Evolutionary conservation across 306 rosid species (phyloP).

Genomic region (Adenanthera pavonina): DNA sequence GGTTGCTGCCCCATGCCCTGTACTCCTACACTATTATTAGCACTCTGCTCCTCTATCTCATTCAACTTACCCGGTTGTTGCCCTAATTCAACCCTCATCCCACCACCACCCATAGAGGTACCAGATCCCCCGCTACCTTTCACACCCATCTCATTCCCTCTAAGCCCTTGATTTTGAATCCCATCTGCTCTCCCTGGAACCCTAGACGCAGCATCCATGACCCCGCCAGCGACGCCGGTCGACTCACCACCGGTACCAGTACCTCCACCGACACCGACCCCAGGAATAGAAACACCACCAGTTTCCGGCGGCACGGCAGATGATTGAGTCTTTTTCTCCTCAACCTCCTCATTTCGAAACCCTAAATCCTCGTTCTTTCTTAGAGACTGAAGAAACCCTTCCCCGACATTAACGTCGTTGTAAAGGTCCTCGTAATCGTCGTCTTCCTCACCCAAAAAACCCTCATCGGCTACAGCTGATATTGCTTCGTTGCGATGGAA

Average conservation of each 20-base stretch:
- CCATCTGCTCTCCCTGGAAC: conserved; percentile 53
- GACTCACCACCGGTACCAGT: conserved; percentile 6
- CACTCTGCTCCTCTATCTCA: conserved; percentile 69
- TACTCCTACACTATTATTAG: conserved; percentile 47
- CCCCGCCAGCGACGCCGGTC: neutral
- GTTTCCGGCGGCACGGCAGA: conserved; percentile 33
- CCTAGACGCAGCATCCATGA: conserved; percentile 48
- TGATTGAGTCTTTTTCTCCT: conserved; percentile 58
- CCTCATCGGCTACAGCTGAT: conserved; percentile 94
- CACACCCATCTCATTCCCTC: conserved; percentile 57
- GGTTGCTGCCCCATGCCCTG: conserved; percentile 66
- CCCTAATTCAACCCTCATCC: conserved; percentile 86
- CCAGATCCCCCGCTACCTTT: conserved; percentile 57
- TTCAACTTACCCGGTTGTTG: conserved; percentile 57
- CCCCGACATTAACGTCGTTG: conserved; percentile 95
- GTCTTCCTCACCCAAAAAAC: conserved; percentile 83
- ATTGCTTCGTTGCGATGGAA: conserved; percentile 99
- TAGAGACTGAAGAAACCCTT: conserved; percentile 86
- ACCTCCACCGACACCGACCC: conserved; percentile 53
- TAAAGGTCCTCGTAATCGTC: conserved; percentile 96
- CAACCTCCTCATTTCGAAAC: conserved; percentile 53
- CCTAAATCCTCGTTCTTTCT: conserved; percentile 76
- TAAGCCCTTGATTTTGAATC: conserved; percentile 73
- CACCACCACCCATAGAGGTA: conserved; percentile 50
- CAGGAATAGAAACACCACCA: conserved; percentile 53